These are phyloP conservation scores for Naegleria lovaniensis DNA, from an alignment of 208 protist species.

Conservation along the genomic window DNA sequence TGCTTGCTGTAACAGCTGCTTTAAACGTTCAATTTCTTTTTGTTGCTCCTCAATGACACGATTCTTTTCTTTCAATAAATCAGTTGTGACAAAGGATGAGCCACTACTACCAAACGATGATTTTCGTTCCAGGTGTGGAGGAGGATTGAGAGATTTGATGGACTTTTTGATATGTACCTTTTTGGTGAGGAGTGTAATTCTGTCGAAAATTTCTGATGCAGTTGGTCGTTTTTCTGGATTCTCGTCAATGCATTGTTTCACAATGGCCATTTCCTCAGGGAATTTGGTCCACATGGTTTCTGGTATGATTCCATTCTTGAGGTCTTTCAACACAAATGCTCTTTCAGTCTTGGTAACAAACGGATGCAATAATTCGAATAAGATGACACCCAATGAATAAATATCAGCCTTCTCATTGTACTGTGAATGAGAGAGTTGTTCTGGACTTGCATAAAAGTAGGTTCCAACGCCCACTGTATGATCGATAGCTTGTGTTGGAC, in stretches of 20 bases:
- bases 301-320: neutral
- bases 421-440: neutral
- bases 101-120: neutral
- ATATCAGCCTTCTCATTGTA: slow-evolving; percentile 26
- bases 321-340: neutral
- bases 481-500: neutral
- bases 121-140: neutral
- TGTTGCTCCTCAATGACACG: neutral
- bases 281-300: neutral
- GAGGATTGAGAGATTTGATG: neutral
- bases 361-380: slow-evolving; percentile 28
- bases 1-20: neutral
- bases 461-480: slow-evolving; percentile 25
- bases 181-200: neutral
- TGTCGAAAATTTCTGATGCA: neutral
- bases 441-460: slow-evolving; percentile 12
- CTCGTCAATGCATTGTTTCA: neutral
- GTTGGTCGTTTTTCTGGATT: neutral
- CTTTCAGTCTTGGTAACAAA: neutral
- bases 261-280: neutral
- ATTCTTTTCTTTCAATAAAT: neutral
- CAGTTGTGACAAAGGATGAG: neutral
- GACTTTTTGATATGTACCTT: neutral
- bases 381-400: slow-evolving; percentile 21
- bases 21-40: neutral